Base-by-base conservation (phyloP, 176 grass and related monocot species). In the Eragrostis nindensis region DNA sequence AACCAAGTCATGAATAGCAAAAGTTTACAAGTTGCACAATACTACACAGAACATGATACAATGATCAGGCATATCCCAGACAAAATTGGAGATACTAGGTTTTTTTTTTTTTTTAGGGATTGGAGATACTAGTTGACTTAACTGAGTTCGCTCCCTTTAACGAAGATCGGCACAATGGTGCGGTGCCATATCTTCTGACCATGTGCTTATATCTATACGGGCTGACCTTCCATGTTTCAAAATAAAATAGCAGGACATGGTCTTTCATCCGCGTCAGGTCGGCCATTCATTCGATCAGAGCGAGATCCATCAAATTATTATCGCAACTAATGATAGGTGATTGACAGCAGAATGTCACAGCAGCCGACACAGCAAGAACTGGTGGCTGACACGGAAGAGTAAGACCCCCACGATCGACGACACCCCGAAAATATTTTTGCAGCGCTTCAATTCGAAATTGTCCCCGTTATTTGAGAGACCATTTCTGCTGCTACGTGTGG, bases 151-250 rank as follows among this genome's bases (percentile, higher is more conserved):
- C 30, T 30, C 12, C 22, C 25, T 24, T 13, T 27, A 57, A 45
- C 52, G 32, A 46, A 62, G 57, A 48, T 27, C 0, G 7, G 15
- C 32, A 16, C 3, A 30, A 57, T 50, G 70, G 50, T 52, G 61
- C 47, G 71, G 72, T 83, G 36, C 40, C 82, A 76, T 49, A 42
- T 75, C 49, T 76, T 47, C 5, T n/a, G 17, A 52, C 7, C 15
- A 9, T 27, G 7, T 32, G 40, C 2, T 8, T 42, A 39, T 43
- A n/a, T n/a, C n/a, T n/a, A n/a, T 63, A 77, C 19, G 75, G 41
- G 48, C 8, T 22, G 60, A 78, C 61, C 42, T 50, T 44, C 36
- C 21, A 43, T 39, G 19, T 60, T 61, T 17, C 66, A 19, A 52
- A 79, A 4, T 29, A 12, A 66, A 79, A 4, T 21, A 21, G 13